These are phyloP conservation scores for Catenaria anguillulae DNA, from an alignment of 371 early-diverging fungal genomes.

Conservation along the genomic window DNA sequence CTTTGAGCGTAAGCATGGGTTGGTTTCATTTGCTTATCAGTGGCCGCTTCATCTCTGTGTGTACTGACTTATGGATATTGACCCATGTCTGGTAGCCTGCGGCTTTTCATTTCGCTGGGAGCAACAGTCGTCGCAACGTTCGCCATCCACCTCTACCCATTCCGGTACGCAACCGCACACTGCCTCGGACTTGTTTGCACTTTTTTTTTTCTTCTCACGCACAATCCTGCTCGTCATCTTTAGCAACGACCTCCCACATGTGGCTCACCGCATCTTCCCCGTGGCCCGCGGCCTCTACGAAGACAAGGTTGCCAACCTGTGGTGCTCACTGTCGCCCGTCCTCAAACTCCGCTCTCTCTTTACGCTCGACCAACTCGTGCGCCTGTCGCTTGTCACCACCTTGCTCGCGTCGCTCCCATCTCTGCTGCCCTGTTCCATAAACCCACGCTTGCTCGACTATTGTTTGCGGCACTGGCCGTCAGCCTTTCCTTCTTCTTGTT, in stretches of 20 bases:
- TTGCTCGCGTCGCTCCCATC: constrained; percentile 51
- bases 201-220: no score
- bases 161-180: no score
- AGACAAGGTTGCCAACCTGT: constrained; percentile 92
- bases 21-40: background rate
- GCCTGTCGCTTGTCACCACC: constrained; percentile 51
- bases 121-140: constrained; percentile 54
- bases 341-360: constrained; percentile 62
- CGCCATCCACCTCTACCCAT: constrained; percentile 48
- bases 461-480: constrained; percentile 53
- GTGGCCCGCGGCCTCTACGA: constrained; percentile 87
- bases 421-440: constrained; percentile 35
- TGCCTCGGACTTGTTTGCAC: constrained; percentile 15
- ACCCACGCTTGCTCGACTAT: constrained; percentile 25
- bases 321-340: constrained; percentile 79
- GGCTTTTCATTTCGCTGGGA: constrained; percentile 57
- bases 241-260: constrained; percentile 43
- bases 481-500: constrained; percentile 82
- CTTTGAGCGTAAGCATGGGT: constrained; percentile 17
- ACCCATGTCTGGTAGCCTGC: constrained; percentile 20
- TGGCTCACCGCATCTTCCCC: constrained; percentile 73
- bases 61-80: constrained; percentile 1
- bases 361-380: constrained; percentile 39
- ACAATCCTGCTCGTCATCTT: no score
- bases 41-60: constrained; percentile 1